Conservation (phyloP, 129 eudicot genomes). For the Pseudognaphalium luteoalbum region DNA sequence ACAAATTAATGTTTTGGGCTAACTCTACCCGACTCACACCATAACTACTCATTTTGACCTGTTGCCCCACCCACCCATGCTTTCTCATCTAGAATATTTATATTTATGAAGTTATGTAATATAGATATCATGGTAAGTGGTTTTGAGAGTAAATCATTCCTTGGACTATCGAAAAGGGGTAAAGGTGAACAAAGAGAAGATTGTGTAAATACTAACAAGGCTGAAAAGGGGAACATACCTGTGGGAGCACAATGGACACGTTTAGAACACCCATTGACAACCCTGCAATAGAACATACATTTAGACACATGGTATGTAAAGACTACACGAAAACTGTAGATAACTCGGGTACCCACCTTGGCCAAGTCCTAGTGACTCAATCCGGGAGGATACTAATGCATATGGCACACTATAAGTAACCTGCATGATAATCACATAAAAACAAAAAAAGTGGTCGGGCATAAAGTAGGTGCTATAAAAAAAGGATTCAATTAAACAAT, state of each 20-base stretch:
- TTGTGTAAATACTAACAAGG: background rate
- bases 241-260: slow-evolving; percentile 90
- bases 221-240: slow-evolving; percentile 41
- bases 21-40: background rate
- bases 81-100: background rate
- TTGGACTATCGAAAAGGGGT: background rate
- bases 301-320: background rate
- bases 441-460: background rate
- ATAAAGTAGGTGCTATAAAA: too few species aligned
- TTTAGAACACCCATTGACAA: slow-evolving; percentile 98
- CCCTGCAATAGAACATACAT: slow-evolving; percentile 51
- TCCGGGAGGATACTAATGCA: slow-evolving; percentile 86
- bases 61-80: background rate
- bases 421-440: slow-evolving; percentile 52
- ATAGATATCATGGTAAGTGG: too few species aligned
- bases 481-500: background rate
- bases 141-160: background rate
- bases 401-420: slow-evolving; percentile 96
- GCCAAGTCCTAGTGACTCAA: slow-evolving; percentile 92
- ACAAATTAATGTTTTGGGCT: background rate
- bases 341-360: slow-evolving; percentile 60
- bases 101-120: too few species aligned
- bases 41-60: background rate
- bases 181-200: background rate
- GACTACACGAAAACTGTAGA: slow-evolving; percentile 9